A percentile compares a stretch with the other conserved stretches of the same genome.
phyloP scores from a whole-genome alignment of 2,329 filamentous ascomycete genomes.

The Achaetomium macrosporum region DNA sequence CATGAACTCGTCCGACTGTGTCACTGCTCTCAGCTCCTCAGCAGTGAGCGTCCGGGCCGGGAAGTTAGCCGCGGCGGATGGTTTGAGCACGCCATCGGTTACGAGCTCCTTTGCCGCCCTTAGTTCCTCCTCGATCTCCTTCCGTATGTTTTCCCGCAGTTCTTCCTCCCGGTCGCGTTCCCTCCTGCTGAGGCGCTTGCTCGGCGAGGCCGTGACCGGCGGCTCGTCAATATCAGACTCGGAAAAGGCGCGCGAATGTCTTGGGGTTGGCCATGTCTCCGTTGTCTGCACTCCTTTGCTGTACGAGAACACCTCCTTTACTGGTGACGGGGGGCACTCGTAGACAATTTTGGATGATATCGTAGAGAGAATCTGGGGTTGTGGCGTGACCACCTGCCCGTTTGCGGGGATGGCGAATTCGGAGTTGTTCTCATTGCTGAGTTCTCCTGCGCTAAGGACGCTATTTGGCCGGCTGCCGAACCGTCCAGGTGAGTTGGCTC shows the following conservation, averaged over 20 bases:
- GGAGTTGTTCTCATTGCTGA: conserved; percentile 65
- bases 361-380: conserved; percentile 66
- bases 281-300: conserved; percentile 94
- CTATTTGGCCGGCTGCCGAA: conserved; percentile 78
- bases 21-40: conserved; percentile 86
- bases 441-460: conserved; percentile 72
- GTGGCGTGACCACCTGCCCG: conserved; percentile 34
- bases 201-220: conserved; percentile 49
- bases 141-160: conserved; percentile 73
- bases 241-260: conserved; percentile 48
- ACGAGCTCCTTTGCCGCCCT: conserved; percentile 61
- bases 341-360: conserved; percentile 70
- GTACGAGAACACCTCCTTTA: conserved; percentile 86
- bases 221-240: conserved; percentile 59
- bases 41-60: conserved; percentile 72
- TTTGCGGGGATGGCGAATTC: conserved; percentile 49
- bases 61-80: conserved; percentile 50
- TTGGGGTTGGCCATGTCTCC: conserved; percentile 60
- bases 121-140: conserved; percentile 90
- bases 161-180: conserved; percentile 84
- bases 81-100: conserved; percentile 44
- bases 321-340: conserved; percentile 70
- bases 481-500: conserved; percentile 58
- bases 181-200: conserved; percentile 70
- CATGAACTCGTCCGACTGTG: conserved; percentile 85